Base-by-base conservation (phyloP, 805 yeast genomes). In the Phaffomyces thermotolerans region DNA sequence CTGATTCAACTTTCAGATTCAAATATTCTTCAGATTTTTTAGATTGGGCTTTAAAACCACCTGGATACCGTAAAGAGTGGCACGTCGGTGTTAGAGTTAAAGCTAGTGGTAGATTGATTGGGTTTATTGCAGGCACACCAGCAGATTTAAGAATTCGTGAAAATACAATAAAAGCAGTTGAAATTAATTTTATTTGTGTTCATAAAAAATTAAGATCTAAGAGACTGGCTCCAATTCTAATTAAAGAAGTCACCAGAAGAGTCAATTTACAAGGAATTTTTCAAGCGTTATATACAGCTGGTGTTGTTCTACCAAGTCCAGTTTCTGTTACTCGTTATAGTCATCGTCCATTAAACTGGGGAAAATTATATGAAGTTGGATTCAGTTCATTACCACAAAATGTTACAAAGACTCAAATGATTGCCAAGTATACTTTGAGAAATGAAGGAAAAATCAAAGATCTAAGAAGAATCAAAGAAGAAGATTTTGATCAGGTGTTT, bases 231-330 rank as follows among this genome's bases (percentile, higher is more conserved):
- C 99, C 99, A 1, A 84, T 93, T 12, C 69, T 93, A 56, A 93
- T 93, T 63, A 85, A 85, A 57, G 99, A 93, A 64, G 84, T 93
- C 52, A 93, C 98, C 4, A 76, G 99, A 60, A 75, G 98, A 53
- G 93, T 93, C 50, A 91, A 93, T 65, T 73, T 77, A 49, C 72
- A 73, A 36, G 78, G 85, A 46, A 84, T 90, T 47, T 93, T 97
- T 96, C 97, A 90, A 63, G 99, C 98, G 0, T 73, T 93, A 47
- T 88, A 87, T 65, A 91, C 99, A 9, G 95, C 91, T 0, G 99
- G 98, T 10, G 79, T 81, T 3, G 81, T 88, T 2, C 71, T 93
- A 45, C 99, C 99, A 20, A 80, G 90, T n/a, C 99, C 99, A 0
- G 77, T 91, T 5, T 70, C 95, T 12, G 79, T 87, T 2, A 82